Conservation (phyloP, 306 rosid species). For the Ormosia emarginata region DNA sequence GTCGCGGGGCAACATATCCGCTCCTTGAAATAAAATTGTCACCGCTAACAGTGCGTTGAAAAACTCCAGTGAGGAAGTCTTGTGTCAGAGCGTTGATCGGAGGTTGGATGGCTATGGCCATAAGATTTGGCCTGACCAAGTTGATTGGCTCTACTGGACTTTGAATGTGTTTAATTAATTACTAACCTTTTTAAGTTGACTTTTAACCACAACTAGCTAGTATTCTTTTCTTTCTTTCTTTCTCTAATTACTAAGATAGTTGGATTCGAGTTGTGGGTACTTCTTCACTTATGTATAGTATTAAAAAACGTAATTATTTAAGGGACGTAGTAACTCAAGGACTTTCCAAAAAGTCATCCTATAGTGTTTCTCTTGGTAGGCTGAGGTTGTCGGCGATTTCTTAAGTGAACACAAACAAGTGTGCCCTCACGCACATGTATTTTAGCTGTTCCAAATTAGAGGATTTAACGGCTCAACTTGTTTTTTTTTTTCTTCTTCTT, state of each 20-base stretch:
- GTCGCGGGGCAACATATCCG: too few species aligned
- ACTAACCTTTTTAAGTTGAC: not conserved
- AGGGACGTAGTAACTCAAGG: not conserved
- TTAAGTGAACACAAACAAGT: not conserved
- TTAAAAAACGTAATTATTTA: too few species aligned
- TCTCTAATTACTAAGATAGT: not conserved
- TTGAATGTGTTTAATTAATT: not conserved
- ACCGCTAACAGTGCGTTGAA: too few species aligned
- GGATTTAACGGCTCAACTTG: not conserved
- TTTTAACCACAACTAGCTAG: not conserved
- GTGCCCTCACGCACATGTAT: not conserved
- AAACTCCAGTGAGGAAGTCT: not conserved
- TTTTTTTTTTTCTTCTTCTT: not conserved
- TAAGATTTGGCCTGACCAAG: constrained; percentile 24
- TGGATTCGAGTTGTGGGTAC: too few species aligned
- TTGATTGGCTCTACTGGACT: not conserved
- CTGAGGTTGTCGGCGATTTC: not conserved
- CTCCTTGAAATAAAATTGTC: too few species aligned
- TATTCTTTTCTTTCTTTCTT: not conserved
- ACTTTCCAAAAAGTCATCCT: not conserved
- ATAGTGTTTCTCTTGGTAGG: not conserved
- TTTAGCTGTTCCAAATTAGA: not conserved
- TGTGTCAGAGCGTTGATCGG: constrained; percentile 13
- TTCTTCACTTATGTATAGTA: not conserved
- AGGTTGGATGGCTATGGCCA: constrained; percentile 29